phyloP scores from a whole-genome alignment of 2,329 filamentous ascomycete species.

The Blastomyces silverae region DNA sequence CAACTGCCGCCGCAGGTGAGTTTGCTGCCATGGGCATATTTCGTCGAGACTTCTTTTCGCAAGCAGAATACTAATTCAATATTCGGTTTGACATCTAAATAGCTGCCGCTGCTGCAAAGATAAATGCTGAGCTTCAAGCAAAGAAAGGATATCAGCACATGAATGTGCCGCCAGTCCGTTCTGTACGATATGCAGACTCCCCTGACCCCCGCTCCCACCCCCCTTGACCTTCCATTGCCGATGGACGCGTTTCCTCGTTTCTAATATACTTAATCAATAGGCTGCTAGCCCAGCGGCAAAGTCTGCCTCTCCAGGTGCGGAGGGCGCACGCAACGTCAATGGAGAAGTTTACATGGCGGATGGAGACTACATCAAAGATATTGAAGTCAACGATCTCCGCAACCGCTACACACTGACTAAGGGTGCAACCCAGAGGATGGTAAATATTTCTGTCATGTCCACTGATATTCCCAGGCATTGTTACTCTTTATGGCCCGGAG shows the following conservation, averaged over 20 bases:
- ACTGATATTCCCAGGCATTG: constrained; percentile 56
- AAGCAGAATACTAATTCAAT: constrained; percentile 16
- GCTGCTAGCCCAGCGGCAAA: constrained; percentile 48
- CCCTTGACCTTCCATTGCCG: neutral
- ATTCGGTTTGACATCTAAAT: constrained; percentile 26
- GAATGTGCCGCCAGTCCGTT: constrained; percentile 73
- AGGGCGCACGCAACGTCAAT: constrained; percentile 57
- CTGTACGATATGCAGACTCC: constrained; percentile 41
- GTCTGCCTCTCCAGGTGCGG: constrained; percentile 48
- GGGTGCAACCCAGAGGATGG: constrained; percentile 97
- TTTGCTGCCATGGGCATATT: constrained; percentile 19
- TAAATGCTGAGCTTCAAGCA: constrained; percentile 74
- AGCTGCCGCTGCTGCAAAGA: constrained; percentile 83
- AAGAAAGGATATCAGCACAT: constrained; percentile 87
- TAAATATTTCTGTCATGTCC: constrained; percentile 73
- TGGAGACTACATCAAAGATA: constrained; percentile 97
- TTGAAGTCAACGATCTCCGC: constrained; percentile 95
- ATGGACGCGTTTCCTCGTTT: neutral
- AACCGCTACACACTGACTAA: constrained; percentile 97
- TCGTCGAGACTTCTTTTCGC: constrained; percentile 9
- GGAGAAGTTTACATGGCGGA: constrained; percentile 90
- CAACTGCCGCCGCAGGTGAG: constrained; percentile 64
- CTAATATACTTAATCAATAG: constrained; percentile 27
- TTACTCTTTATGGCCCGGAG: constrained; percentile 31
- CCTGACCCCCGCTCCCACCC: neutral